phyloP scores from a whole-genome alignment of 768 basidiomycete genomes.

The Mycena leptocephala region DNA sequence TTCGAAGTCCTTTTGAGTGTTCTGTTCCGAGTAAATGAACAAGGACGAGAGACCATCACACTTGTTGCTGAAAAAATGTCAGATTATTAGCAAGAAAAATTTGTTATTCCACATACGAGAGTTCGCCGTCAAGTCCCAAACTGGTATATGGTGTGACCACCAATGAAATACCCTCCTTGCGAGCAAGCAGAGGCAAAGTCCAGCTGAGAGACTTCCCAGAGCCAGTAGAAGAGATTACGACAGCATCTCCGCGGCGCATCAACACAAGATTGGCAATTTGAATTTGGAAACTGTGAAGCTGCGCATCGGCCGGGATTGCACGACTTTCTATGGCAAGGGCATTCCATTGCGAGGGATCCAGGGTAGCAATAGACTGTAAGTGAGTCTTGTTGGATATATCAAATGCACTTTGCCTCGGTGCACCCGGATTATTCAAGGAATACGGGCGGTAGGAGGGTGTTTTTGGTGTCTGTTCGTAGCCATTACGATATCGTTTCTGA shows the following conservation, averaged over 20 bases:
- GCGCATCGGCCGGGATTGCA: background rate
- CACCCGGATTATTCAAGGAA: too few species aligned
- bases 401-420: too few species aligned
- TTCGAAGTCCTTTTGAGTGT: slow-evolving; percentile 16
- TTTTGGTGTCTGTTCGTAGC: too few species aligned
- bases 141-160: slow-evolving; percentile 45
- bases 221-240: slow-evolving; percentile 40
- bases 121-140: slow-evolving; percentile 40
- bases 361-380: background rate
- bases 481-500: too few species aligned
- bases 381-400: too few species aligned
- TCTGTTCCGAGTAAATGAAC: slow-evolving; percentile 35
- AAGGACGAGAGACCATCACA: background rate
- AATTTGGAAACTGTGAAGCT: slow-evolving; percentile 30
- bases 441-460: too few species aligned
- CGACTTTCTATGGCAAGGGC: background rate
- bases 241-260: slow-evolving; percentile 24
- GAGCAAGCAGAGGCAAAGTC: slow-evolving; percentile 39
- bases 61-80: background rate
- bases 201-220: slow-evolving; percentile 42
- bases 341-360: slow-evolving; percentile 10
- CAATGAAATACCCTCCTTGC: slow-evolving; percentile 34
- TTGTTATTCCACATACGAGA: slow-evolving; percentile 31
- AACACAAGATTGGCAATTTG: slow-evolving; percentile 37
- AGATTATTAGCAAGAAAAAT: too few species aligned